Conservation (phyloP, 805 yeast genomes). For the Yamadazyma insecticola region DNA sequence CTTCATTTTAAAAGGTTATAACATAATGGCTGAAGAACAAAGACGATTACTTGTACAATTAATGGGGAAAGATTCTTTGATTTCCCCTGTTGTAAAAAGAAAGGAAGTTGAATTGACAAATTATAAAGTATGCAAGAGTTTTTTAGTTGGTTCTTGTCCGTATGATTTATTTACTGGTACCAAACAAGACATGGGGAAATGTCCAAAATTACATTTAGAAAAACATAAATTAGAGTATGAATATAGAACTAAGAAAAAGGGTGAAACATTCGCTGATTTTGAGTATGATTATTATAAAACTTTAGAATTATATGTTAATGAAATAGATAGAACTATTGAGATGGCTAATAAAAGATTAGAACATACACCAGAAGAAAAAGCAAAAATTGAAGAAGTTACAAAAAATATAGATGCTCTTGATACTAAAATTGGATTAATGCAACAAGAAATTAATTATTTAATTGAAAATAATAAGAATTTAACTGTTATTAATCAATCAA, state of each 20-base stretch:
- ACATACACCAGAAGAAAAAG: slow-evolving; percentile 70
- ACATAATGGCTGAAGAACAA: slow-evolving; percentile 75
- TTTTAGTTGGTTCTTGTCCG: slow-evolving; percentile 82
- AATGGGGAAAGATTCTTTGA: slow-evolving; percentile 61
- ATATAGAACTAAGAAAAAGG: slow-evolving; percentile 34
- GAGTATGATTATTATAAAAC: slow-evolving; percentile 46
- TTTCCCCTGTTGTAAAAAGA: slow-evolving; percentile 22
- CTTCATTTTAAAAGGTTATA: not conserved
- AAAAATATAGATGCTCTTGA: slow-evolving; percentile 59
- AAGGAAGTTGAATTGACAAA: slow-evolving; percentile 39
- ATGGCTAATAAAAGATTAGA: slow-evolving; percentile 62
- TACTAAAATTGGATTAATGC: slow-evolving; percentile 57
- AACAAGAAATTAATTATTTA: slow-evolving; percentile 59
- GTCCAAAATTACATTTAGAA: slow-evolving; percentile 72
- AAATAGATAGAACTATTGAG: slow-evolving; percentile 61
- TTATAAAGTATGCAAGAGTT: slow-evolving; percentile 68
- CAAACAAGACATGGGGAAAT: slow-evolving; percentile 75
- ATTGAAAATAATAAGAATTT: slow-evolving; percentile 45
- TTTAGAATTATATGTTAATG: slow-evolving; percentile 55
- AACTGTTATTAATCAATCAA: slow-evolving; percentile 48
- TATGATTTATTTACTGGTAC: slow-evolving; percentile 79
- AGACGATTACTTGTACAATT: slow-evolving; percentile 71
- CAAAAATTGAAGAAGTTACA: slow-evolving; percentile 49
- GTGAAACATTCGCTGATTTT: slow-evolving; percentile 45
- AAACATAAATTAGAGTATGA: slow-evolving; percentile 71